A percentile compares a stretch with the other conserved stretches of the same genome.
These are phyloP conservation scores for Pyrenochaeta sp. DNA, from an alignment of 2,329 filamentous ascomycete genomes.

Conservation along the genomic window DNA sequence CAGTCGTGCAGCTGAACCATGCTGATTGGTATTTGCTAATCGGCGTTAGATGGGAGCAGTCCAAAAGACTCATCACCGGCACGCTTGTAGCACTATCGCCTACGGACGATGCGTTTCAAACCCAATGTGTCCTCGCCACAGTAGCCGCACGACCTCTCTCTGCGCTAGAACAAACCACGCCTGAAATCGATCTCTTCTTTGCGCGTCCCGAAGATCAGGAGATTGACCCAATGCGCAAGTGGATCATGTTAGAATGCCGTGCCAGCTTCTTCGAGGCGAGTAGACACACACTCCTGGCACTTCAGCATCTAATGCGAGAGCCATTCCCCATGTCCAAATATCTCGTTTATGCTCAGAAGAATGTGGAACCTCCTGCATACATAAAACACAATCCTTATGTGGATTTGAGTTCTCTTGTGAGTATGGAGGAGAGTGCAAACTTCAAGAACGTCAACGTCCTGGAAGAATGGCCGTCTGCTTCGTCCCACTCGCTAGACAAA, in stretches of 20 bases:
- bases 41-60: constrained; percentile 64
- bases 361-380: constrained; percentile 62
- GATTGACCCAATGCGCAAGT: constrained; percentile 73
- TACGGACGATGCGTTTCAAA: constrained; percentile 68
- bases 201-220: constrained; percentile 66
- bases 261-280: constrained; percentile 79
- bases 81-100: constrained; percentile 65
- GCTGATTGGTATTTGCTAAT: neutral
- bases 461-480: constrained; percentile 61
- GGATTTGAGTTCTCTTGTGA: constrained; percentile 60
- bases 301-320: constrained; percentile 72
- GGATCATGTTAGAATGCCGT: constrained; percentile 81
- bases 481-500: constrained; percentile 65
- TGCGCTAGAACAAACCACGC: constrained; percentile 70
- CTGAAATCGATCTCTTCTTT: constrained; percentile 80
- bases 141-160: constrained; percentile 74
- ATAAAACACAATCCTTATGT: constrained; percentile 58
- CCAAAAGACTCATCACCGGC: constrained; percentile 64
- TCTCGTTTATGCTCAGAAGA: constrained; percentile 60
- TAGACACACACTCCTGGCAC: constrained; percentile 74
- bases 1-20: neutral
- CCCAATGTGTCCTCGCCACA: constrained; percentile 72
- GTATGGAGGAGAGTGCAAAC: constrained; percentile 44
- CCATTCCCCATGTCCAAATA: constrained; percentile 70
- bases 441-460: constrained; percentile 64